Evolutionary conservation across 2,329 filamentous ascomycete species (phyloP), one percentile per base, ranked within the genome.

Genomic region (Colletotrichum acutatum): DNA sequence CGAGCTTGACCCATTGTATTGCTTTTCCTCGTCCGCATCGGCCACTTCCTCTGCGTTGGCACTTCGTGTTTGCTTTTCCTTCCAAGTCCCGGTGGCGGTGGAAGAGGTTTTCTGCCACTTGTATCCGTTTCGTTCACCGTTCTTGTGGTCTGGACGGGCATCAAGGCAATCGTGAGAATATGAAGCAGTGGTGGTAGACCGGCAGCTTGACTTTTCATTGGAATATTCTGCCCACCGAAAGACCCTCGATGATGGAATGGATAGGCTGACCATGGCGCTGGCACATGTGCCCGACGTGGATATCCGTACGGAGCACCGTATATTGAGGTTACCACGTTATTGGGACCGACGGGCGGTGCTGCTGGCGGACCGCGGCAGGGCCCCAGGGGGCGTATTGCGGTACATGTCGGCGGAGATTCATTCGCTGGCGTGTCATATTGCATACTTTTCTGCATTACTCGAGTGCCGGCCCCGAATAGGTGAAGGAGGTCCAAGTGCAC

Each of bases 241-340:
- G 61, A 64, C 61, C 14, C 22, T 32, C 24, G 6, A 49, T 19
- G 19, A 49, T 49, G 42, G 24, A n/a, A 14, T 37, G 32, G 65
- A 19, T 16, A 12, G 24, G 9, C 26, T n/a, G 54, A 65, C 24
- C 54, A 59, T 46, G 63, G 58, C n/a, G 28, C 32, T 49, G 32
- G 57, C 34, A 42, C 34, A 52, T 24, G 32, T 72, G 59, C 42
- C 66, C 42, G 53, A 26, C 32, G 22, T 63, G 59, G 52, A 64
- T 72, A 32, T 4, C 9, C 19, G 22, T 14, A 62, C 19, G 32
- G 68, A 58, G 46, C 28, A 46, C 28, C 26, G 30, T 42, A 60
- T 49, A 30, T 69, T 56, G 54, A 64, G 19, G 71, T 32, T 68
- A 70, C 56, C 71, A 52, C 37, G 54, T 57, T 32, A 65, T 52